Percentiles rank a stretch among this genome's conserved stretches.
phyloP scores from a whole-genome alignment of 2,329 filamentous ascomycete genomes.

The Colletotrichum nymphaeae region DNA sequence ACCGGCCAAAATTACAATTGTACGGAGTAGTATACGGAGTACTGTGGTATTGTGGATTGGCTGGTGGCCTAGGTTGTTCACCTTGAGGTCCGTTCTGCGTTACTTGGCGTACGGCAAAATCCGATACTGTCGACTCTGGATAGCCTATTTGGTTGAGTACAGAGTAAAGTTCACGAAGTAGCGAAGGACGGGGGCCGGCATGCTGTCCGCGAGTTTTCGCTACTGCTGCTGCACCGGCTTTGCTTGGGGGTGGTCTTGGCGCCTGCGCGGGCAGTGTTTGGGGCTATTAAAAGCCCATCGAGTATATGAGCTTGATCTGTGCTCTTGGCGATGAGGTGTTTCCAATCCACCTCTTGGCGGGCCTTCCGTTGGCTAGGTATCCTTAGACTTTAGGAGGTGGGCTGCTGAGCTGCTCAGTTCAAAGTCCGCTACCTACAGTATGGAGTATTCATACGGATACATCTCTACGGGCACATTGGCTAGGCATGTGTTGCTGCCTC shows the following conservation, averaged over 20 bases:
- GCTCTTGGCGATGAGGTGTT: conserved; percentile 32
- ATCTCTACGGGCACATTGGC: no score
- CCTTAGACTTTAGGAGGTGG: neutral
- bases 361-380: neutral
- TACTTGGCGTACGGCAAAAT: neutral
- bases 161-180: no score
- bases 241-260: conserved; percentile 10
- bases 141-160: neutral
- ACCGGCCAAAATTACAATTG: neutral
- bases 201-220: neutral
- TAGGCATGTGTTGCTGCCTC: neutral
- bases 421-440: no score
- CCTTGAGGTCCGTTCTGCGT: neutral
- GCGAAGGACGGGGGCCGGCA: neutral
- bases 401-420: no score
- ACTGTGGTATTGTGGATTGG: neutral
- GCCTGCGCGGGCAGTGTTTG: conserved; percentile 20
- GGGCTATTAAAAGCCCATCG: conserved; percentile 31
- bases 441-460: no score
- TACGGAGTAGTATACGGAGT: neutral
- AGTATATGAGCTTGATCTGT: conserved; percentile 31
- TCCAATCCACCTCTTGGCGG: conserved; percentile 31
- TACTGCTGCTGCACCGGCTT: neutral
- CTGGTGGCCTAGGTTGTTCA: neutral
- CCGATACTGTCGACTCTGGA: neutral